Conservation (phyloP, 1,284 basidiomycete genomes). For the Chalciporus sp. region DNA sequence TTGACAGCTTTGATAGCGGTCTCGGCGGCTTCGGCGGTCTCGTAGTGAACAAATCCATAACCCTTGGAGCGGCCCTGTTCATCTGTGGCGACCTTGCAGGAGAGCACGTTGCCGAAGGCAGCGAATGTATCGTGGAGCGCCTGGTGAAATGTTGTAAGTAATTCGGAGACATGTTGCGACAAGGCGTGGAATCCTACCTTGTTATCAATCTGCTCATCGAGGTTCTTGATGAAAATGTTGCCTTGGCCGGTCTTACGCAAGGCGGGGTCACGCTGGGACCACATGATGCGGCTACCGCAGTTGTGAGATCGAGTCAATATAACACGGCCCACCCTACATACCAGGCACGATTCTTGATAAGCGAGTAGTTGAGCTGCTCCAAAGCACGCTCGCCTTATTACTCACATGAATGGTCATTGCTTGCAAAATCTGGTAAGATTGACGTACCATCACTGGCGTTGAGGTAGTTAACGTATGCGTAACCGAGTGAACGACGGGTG, state of each 20-base stretch:
- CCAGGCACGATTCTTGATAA: constrained; percentile 98
- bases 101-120: constrained; percentile 98
- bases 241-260: constrained; percentile 99
- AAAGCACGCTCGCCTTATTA: constrained; percentile 89
- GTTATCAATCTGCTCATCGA: constrained; percentile 98
- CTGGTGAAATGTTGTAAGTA: constrained; percentile 38
- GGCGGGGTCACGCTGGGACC: constrained; percentile 99
- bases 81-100: constrained; percentile 98
- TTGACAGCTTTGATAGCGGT: constrained; percentile 98
- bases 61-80: constrained; percentile 92
- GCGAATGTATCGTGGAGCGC: constrained; percentile 99
- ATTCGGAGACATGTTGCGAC: neutral
- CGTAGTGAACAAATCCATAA: constrained; percentile 99
- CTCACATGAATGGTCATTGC: constrained; percentile 11
- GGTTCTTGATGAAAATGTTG: constrained; percentile 99
- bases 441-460: constrained; percentile 88
- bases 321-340: constrained; percentile 36
- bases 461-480: constrained; percentile 99
- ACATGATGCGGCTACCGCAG: constrained; percentile 91
- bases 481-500: constrained; percentile 98
- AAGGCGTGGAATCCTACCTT: constrained; percentile 59
- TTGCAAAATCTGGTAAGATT: neutral
- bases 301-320: constrained; percentile 4
- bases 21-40: constrained; percentile 95
- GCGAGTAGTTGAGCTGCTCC: constrained; percentile 99